These are phyloP conservation scores for Pythium pyrilobum DNA, from an alignment of 352 stramenopile species.

Conservation along the genomic window DNA sequence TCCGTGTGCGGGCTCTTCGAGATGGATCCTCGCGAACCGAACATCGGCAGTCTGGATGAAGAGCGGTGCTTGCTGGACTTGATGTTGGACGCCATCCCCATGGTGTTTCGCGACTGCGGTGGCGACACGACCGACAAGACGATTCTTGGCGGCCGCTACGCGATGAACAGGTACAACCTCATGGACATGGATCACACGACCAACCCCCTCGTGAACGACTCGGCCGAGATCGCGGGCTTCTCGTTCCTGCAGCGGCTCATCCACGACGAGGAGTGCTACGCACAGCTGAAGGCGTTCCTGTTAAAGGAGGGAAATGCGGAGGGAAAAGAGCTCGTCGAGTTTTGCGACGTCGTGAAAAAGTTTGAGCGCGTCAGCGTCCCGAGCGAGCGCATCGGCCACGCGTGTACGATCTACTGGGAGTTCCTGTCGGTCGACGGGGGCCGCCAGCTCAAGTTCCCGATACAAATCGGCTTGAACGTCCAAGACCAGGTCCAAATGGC, in stretches of 20 bases:
- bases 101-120: slow-evolving; percentile 82
- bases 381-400: slow-evolving; percentile 69
- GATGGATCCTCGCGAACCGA: slow-evolving; percentile 63
- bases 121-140: slow-evolving; percentile 86
- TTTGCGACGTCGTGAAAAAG: slow-evolving; percentile 80
- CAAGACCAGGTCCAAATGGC: slow-evolving; percentile 64
- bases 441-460: slow-evolving; percentile 56
- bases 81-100: slow-evolving; percentile 79
- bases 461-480: slow-evolving; percentile 38
- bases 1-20: slow-evolving; percentile 75
- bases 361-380: slow-evolving; percentile 67
- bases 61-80: slow-evolving; percentile 75
- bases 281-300: slow-evolving; percentile 72
- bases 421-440: slow-evolving; percentile 63
- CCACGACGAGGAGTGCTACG: slow-evolving; percentile 86
- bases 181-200: slow-evolving; percentile 27
- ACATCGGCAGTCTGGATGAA: slow-evolving; percentile 74
- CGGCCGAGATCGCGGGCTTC: slow-evolving; percentile 59
- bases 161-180: slow-evolving; percentile 51
- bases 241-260: slow-evolving; percentile 85
- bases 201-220: slow-evolving; percentile 55
- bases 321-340: slow-evolving; percentile 70
- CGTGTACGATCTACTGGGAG: slow-evolving; percentile 81
- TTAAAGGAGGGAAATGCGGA: slow-evolving; percentile 42
- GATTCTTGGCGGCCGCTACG: slow-evolving; percentile 69